Evolutionary conservation across 257 asterid species (phyloP).

Genomic region (Capsicum pubescens): DNA sequence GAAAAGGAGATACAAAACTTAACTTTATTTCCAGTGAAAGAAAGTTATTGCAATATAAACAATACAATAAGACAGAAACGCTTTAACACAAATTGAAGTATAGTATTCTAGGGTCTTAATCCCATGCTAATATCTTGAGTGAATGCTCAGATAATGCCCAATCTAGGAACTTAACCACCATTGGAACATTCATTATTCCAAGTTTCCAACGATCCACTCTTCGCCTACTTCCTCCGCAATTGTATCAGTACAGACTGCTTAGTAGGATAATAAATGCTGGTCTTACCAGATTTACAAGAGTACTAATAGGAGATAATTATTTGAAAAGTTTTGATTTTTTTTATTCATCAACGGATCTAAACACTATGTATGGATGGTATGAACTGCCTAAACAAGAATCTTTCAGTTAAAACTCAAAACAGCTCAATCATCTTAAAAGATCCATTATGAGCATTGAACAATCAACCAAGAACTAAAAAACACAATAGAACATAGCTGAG

Average conservation of each 20-base stretch:
- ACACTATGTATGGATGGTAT: no score
- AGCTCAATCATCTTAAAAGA: not conserved
- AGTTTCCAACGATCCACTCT: not conserved
- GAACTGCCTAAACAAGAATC: no score
- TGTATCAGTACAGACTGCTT: not conserved
- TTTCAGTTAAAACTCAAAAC: not conserved
- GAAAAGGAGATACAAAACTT: not conserved
- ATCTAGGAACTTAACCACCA: constrained; percentile 18
- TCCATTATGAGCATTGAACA: not conserved
- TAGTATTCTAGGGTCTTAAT: not conserved
- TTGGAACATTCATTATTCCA: not conserved
- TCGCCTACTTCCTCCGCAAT: not conserved
- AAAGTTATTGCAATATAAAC: not conserved
- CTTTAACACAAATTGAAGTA: not conserved
- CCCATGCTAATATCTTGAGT: not conserved
- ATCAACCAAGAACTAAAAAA: not conserved
- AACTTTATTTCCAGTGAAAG: not conserved
- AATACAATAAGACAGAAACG: not conserved
- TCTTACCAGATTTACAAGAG: not conserved
- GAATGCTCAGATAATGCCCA: not conserved
- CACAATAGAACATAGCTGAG: not conserved
- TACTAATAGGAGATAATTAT: not conserved
- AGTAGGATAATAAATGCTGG: not conserved
- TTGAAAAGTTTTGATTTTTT: not conserved
- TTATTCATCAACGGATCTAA: no score